A percentile compares a stretch with the other conserved stretches of the same genome.
Evolutionary conservation across 2,329 filamentous ascomycete genomes (phyloP).

Genomic region (Xylariaceae sp.): DNA sequence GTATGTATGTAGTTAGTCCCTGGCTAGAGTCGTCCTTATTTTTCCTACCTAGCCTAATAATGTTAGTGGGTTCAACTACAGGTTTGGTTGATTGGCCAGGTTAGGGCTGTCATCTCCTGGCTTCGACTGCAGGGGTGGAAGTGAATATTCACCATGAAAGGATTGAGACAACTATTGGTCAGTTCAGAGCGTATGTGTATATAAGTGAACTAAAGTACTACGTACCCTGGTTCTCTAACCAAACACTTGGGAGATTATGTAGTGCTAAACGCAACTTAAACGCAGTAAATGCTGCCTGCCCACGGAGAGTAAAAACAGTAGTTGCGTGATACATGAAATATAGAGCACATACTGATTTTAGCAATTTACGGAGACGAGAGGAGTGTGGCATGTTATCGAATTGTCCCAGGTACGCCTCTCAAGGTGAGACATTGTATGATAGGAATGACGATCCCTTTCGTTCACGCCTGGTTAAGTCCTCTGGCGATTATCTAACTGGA

Average conservation of each 20-base stretch:
- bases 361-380: background rate
- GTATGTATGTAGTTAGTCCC: too few species aligned
- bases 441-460: background rate
- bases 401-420: background rate
- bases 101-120: background rate
- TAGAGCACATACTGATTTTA: background rate
- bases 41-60: too few species aligned
- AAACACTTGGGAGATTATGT: background rate
- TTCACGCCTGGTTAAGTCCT: background rate
- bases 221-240: background rate
- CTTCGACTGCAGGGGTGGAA: background rate
- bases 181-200: background rate
- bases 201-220: background rate
- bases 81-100: background rate
- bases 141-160: too few species aligned
- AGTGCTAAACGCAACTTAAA: background rate
- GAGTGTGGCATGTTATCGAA: background rate
- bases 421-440: background rate
- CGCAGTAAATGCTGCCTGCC: too few species aligned
- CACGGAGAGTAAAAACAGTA: too few species aligned
- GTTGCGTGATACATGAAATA: too few species aligned
- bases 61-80: background rate
- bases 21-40: too few species aligned
- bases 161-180: background rate
- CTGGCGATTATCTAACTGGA: background rate